Percentiles rank a stretch among this genome's conserved stretches.
These are phyloP conservation scores for Zoysia japonica DNA, from an alignment of 176 grass and related monocot species.

Conservation along the genomic window DNA sequence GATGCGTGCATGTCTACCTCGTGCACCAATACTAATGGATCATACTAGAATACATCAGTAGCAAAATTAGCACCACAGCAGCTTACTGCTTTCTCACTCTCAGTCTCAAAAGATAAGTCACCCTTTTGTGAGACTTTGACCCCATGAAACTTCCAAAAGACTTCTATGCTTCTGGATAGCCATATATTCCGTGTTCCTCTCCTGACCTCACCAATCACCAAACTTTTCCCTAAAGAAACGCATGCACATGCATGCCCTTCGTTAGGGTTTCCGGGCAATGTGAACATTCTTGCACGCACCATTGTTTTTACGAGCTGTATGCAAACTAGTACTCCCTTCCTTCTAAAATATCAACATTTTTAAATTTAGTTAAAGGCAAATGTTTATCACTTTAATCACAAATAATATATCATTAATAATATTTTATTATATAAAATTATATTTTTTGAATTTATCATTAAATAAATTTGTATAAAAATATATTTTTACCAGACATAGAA, in stretches of 20 bases:
- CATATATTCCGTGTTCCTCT: slow-evolving; percentile 8
- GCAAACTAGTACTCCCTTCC: slow-evolving; percentile 22
- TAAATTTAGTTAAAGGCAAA: no score
- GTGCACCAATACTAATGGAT: slow-evolving; percentile 29
- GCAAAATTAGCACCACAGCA: slow-evolving; percentile 13
- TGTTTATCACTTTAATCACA: no score
- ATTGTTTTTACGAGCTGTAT: slow-evolving; percentile 48
- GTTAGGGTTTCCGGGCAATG: slow-evolving; percentile 50
- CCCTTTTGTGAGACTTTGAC: slow-evolving; percentile 37
- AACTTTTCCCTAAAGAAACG: slow-evolving; percentile 39
- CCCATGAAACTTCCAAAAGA: slow-evolving; percentile 36
- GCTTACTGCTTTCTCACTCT: slow-evolving; percentile 11
- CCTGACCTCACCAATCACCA: slow-evolving; percentile 37
- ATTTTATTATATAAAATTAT: no score
- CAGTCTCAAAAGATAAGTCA: slow-evolving; percentile 13
- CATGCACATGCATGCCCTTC: slow-evolving; percentile 39
- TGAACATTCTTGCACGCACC: slow-evolving; percentile 35
- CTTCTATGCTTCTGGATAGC: slow-evolving; percentile 32
- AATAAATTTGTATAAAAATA: no score
- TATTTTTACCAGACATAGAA: no score
- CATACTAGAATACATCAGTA: slow-evolving; percentile 14
- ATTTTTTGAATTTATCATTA: no score
- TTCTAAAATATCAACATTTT: no score
- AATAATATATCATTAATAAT: no score
- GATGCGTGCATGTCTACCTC: slow-evolving; percentile 34